These are phyloP conservation scores for Cinnamomum micranthum DNA, from an alignment of 164 flowering plant genomes.

Conservation along the genomic window DNA sequence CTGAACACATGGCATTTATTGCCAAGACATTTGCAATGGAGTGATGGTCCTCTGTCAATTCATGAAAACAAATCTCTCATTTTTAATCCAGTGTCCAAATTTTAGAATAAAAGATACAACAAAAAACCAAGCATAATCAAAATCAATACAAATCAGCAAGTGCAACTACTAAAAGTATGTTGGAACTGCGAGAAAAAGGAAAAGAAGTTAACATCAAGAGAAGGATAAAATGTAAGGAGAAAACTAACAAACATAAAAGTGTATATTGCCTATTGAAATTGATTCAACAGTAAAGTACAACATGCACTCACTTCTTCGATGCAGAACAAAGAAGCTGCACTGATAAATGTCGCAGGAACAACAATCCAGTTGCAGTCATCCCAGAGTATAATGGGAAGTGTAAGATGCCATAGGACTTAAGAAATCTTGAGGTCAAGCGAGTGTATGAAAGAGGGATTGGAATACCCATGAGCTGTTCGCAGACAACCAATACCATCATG, in stretches of 20 bases:
- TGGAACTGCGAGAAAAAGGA: background rate
- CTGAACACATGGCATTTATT: no score
- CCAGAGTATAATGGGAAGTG: constrained; percentile 93
- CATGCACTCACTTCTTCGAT: constrained; percentile 72
- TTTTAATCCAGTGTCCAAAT: background rate
- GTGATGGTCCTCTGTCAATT: no score
- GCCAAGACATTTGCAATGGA: no score
- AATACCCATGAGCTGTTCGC: constrained; percentile 79
- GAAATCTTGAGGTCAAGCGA: constrained; percentile 87
- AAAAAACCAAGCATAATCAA: background rate
- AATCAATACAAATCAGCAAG: background rate
- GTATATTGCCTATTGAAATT: background rate
- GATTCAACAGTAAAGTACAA: background rate
- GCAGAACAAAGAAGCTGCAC: constrained; percentile 98
- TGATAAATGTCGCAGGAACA: constrained; percentile 92
- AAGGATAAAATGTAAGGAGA: background rate
- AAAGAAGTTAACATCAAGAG: background rate
- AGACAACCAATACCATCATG: constrained; percentile 87
- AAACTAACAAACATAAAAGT: background rate
- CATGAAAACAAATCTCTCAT: background rate
- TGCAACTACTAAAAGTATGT: background rate
- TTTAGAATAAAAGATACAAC: no score
- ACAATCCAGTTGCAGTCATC: constrained; percentile 97
- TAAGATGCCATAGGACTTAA: constrained; percentile 95
- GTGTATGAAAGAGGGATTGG: constrained; percentile 98